Percentiles rank a stretch among this genome's conserved stretches.
phyloP scores from a whole-genome alignment of 75 land plant species.

The Selaginella moellendorffii region DNA sequence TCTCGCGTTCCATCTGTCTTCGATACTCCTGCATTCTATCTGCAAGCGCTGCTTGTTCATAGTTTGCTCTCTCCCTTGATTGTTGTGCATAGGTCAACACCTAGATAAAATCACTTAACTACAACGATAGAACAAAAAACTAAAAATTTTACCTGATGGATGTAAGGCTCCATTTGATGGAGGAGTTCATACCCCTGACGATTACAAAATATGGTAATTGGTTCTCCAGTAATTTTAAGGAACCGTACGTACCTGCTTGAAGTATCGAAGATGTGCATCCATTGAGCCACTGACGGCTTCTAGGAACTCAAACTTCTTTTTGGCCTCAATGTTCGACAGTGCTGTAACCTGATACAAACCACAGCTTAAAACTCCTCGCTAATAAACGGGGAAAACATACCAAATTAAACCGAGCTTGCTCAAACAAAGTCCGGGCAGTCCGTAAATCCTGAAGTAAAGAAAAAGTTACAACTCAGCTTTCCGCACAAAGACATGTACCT shows the following conservation, averaged over 20 bases:
- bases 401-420: constrained; percentile 82
- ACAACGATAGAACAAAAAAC: background rate
- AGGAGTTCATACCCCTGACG: constrained; percentile 85
- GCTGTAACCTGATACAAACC: constrained; percentile 58
- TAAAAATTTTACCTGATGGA: constrained; percentile 60
- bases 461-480: background rate
- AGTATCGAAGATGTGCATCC: constrained; percentile 95
- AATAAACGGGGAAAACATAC: constrained; percentile 30
- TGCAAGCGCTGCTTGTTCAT: constrained; percentile 94
- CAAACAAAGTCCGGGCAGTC: constrained; percentile 76
- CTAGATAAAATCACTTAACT: background rate
- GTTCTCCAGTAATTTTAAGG: background rate
- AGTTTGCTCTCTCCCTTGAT: constrained; percentile 90
- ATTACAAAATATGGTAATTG: background rate
- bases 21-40: constrained; percentile 96
- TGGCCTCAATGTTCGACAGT: constrained; percentile 72
- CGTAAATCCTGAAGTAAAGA: constrained; percentile 46
- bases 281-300: constrained; percentile 90
- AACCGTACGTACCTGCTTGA: constrained; percentile 78
- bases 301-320: constrained; percentile 80
- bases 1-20: constrained; percentile 85
- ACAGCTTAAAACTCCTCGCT: background rate
- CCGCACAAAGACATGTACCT: constrained; percentile 37
- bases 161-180: constrained; percentile 99
- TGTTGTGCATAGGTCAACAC: constrained; percentile 19